Base-by-base conservation (phyloP, 2,329 filamentous ascomycete genomes). In the Colletotrichum higginsianum region DNA sequence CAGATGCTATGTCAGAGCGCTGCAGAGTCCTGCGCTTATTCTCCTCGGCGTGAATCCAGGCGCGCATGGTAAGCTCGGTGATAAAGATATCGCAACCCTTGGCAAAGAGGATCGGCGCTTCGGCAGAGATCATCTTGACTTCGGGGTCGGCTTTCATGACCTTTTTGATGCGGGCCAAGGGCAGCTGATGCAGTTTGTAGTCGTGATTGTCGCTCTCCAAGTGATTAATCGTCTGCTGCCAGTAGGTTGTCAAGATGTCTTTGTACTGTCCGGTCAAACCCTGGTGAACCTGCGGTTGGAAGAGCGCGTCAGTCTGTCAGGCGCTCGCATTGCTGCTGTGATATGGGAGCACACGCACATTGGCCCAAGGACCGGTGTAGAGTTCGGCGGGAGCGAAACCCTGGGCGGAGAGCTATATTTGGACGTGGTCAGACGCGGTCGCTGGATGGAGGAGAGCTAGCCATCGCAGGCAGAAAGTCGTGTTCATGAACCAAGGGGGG, bases 31-130 rank as follows among this genome's bases (percentile, higher is more conserved):
- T 92, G 40, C 96, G 91, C 87, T 99, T 99, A 86, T 99, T 99
- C 84, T 99, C 96, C 80, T 99, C 96, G 18, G 96, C 96, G 78
- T 99, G 96, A 75, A 99, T 99, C 96, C 96, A 99, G 57, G 96
- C 96, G 75, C 96, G 94, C 96, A 99, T 99, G 9, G 96, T 99
- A 73, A 99, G 87, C 83, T 99, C 96, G 1, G 95, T 98, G 79
- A 99, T 99, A 85, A 99, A 99, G 79, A 98, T 98, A 80, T 99
- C 96, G 83, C 96, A 98, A 47, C 96, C 96, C 83, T 99, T 99
- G 62, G 96, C 96, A 79, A 99, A 99, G 16, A 99, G 87, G 76
- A 99, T 99, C 1, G 96, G 96, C 2, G 96, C 96, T 84, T 99
- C 96, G 11, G 96, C 96, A 4, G 95, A 98, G 74, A 99, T 99